Conservation (phyloP, 345 rosid genomes). For the Syzygium oleosum region DNA sequence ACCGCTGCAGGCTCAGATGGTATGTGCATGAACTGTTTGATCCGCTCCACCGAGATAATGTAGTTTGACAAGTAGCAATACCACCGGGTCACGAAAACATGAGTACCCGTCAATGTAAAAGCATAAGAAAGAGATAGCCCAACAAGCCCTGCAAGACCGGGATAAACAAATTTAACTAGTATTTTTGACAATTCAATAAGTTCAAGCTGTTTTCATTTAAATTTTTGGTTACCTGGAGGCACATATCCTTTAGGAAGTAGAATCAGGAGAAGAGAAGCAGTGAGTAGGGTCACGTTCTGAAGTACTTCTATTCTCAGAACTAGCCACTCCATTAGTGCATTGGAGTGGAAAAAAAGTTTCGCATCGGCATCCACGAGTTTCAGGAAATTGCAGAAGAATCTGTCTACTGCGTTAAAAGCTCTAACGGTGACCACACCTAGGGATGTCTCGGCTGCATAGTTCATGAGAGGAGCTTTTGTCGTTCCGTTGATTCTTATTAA, state of each 20-base stretch:
- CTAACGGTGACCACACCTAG: slow-evolving; percentile 77
- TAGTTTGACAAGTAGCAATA: slow-evolving; percentile 57
- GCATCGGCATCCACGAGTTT: slow-evolving; percentile 69
- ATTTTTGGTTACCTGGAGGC: slow-evolving; percentile 30
- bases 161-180: not conserved
- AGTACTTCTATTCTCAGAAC: slow-evolving; percentile 58
- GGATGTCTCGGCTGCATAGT: slow-evolving; percentile 79
- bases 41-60: slow-evolving; percentile 61
- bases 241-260: slow-evolving; percentile 58
- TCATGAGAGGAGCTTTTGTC: slow-evolving; percentile 93
- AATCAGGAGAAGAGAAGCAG: slow-evolving; percentile 62
- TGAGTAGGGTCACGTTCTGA: slow-evolving; percentile 58
- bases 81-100: slow-evolving; percentile 50
- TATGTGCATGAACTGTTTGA: slow-evolving; percentile 64
- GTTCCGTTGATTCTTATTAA: slow-evolving; percentile 81
- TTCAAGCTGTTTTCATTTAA: not conserved
- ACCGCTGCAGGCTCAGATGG: slow-evolving; percentile 54
- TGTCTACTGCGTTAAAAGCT: slow-evolving; percentile 58
- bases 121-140: slow-evolving; percentile 81
- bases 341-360: slow-evolving; percentile 63
- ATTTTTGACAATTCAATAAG: not conserved
- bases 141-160: slow-evolving; percentile 37
- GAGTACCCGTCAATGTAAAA: slow-evolving; percentile 41
- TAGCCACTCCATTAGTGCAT: slow-evolving; percentile 79
- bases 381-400: slow-evolving; percentile 51